Evolutionary conservation across 345 rosid genomes (phyloP), one percentile per base, ranked within the genome.

Genomic region (Zanthoxylum bungeanum): DNA sequence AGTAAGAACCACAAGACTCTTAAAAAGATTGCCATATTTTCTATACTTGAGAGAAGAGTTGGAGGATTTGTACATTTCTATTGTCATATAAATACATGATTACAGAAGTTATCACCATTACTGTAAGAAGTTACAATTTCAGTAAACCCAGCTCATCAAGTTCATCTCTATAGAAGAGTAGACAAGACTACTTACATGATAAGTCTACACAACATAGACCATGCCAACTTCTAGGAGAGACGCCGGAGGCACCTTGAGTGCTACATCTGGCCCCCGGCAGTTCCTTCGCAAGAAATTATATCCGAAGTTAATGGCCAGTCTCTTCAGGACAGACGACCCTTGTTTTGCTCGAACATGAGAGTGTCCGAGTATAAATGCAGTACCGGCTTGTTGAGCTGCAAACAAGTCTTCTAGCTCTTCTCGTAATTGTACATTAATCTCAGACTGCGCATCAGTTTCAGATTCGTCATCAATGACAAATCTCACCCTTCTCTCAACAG

Each of bases 181-280:
- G 16, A 42, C 57, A 39, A 50, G 55, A 56, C 44, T 40, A 69
- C 72, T 70, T 60, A 22, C 25, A 46, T 25, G 22, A 66, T 28
- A 62, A 51, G 64, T 55, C 73, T 73, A 91, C 64, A 95, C 84
- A 65, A 95, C 87, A 78, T 95, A 95, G 74, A 95, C 94, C 98
- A 96, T 96, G 60, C 99, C 99, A 0, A 96, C 99, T 81, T 96
- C 97, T 51, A 96, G 75, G 33, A 86, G 85, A 25, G 99, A 96
- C 49, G 74, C 97, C 0, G 96, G 97, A 2, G 98, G 98, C 34
- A 93, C 96, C 77, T 85, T 96, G 33, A 93, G 91, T 3, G 97
- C 96, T 62, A 91, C 97, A 74, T 91, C 97, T 21, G 98, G 76
- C 33, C 97, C 99, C 62, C 98, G 69, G 84, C 97, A 93, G 78